These are phyloP conservation scores for Tubosaeta brunneosetosa DNA, from an alignment of 768 basidiomycete species.

Conservation along the genomic window DNA sequence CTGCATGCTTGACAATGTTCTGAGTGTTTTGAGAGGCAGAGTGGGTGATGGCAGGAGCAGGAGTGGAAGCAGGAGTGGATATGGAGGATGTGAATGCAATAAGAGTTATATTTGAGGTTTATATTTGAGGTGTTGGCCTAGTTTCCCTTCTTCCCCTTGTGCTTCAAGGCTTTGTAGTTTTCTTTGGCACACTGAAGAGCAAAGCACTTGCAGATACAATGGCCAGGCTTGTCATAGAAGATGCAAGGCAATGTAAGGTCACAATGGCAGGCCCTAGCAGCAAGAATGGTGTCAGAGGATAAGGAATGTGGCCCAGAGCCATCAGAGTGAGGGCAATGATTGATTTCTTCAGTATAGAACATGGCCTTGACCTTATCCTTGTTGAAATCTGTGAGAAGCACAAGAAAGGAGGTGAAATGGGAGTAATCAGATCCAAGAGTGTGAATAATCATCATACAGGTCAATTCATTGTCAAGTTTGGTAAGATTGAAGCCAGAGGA, in stretches of 20 bases:
- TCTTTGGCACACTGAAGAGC: background rate
- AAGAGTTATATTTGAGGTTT: background rate
- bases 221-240: background rate
- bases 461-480: too few species aligned
- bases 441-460: slow-evolving; percentile 7
- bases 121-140: background rate
- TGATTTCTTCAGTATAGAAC: too few species aligned
- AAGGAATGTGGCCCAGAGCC: too few species aligned
- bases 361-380: background rate
- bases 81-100: background rate
- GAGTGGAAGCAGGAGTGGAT: background rate
- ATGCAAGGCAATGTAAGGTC: background rate
- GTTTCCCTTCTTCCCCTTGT: background rate
- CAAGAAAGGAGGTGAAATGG: slow-evolving; percentile 10
- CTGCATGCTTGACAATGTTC: too few species aligned
- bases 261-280: background rate
- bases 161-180: background rate
- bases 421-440: slow-evolving; percentile 4
- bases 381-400: slow-evolving; percentile 5
- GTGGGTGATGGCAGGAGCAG: background rate
- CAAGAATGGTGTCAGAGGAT: background rate
- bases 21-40: too few species aligned
- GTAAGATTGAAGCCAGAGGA: too few species aligned
- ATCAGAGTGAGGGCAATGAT: too few species aligned
- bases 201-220: too few species aligned